phyloP scores from a whole-genome alignment of 2,329 filamentous ascomycete species.

The Beauveria australis region DNA sequence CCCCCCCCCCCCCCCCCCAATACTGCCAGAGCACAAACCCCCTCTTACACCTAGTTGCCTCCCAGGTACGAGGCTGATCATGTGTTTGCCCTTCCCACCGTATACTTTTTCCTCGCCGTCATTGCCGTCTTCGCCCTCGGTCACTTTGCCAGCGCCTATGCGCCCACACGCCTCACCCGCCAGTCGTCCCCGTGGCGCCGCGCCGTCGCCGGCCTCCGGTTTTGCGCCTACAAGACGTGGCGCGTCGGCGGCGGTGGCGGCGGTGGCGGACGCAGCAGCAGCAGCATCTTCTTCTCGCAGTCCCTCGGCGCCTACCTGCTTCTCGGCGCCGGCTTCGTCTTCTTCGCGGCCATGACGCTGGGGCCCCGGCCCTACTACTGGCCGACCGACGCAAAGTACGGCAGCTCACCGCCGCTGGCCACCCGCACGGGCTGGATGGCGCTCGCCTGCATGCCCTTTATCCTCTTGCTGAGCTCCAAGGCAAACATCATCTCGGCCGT shows the following conservation, averaged over 20 bases:
- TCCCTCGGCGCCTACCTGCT: constrained; percentile 36
- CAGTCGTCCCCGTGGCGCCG: constrained; percentile 23
- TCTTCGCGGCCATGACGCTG: constrained; percentile 41
- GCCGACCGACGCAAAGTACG: constrained; percentile 37
- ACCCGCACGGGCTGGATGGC: constrained; percentile 45
- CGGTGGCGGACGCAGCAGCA: constrained; percentile 23
- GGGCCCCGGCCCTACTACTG: constrained; percentile 48
- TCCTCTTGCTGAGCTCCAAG: constrained; percentile 44
- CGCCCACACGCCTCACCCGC: constrained; percentile 20
- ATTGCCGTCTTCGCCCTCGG: constrained; percentile 39
- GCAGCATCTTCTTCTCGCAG: constrained; percentile 30
- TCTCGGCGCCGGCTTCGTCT: constrained; percentile 31
- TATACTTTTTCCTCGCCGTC: constrained; percentile 43
- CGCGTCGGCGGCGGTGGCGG: constrained; percentile 14
- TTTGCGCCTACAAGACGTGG: constrained; percentile 18
- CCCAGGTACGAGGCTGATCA: constrained; percentile 36
- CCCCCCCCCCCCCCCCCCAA: not conserved
- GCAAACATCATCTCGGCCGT: constrained; percentile 45
- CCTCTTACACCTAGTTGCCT: not conserved
- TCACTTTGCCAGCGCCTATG: constrained; percentile 23
- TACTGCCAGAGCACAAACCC: not conserved
- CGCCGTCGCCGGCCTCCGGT: constrained; percentile 24
- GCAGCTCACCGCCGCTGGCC: constrained; percentile 43
- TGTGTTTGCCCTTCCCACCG: constrained; percentile 41
- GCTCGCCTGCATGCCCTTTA: constrained; percentile 41